Evolutionary conservation across 352 stramenopile species (phyloP).

Genomic region (Phytopythium oedochilum): DNA sequence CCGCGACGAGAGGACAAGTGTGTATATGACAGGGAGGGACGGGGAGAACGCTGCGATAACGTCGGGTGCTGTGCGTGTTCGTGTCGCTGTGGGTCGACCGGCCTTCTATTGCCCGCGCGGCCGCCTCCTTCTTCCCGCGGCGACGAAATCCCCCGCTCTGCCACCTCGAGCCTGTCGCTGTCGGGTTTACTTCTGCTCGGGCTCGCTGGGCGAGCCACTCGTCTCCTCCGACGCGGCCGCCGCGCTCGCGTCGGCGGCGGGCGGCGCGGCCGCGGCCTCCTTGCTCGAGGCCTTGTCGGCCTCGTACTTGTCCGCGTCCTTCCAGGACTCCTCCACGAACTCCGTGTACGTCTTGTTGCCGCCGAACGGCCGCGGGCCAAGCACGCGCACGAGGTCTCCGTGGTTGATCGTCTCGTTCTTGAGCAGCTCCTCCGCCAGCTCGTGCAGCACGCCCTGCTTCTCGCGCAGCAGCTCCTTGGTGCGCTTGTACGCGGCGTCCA

Average conservation of each 20-base stretch:
- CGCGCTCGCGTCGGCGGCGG: background rate
- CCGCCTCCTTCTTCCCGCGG: background rate
- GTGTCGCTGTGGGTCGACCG: background rate
- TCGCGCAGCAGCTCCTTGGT: constrained; percentile 94
- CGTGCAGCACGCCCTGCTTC: constrained; percentile 91
- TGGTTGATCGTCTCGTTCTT: constrained; percentile 99
- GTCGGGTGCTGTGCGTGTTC: background rate
- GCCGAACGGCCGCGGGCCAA: constrained; percentile 93
- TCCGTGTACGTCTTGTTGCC: constrained; percentile 96
- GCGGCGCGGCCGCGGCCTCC: constrained; percentile 2
- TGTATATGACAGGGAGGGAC: background rate
- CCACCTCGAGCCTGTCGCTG: background rate
- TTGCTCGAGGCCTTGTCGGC: constrained; percentile 51
- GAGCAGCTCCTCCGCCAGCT: constrained; percentile 94
- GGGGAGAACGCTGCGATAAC: background rate
- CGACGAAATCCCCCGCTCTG: too few relatives aligned
- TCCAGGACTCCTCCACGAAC: constrained; percentile 90
- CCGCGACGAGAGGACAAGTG: background rate
- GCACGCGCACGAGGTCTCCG: constrained; percentile 94
- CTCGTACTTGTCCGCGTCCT: constrained; percentile 79
- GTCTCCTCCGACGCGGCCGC: constrained; percentile 18
- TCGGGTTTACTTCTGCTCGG: constrained; percentile 18
- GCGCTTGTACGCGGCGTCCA: constrained; percentile 95
- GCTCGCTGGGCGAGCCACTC: constrained; percentile 13
- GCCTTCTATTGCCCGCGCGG: background rate